phyloP scores from a whole-genome alignment of 2,329 filamentous ascomycete genomes.

The Cladosporium sp. region DNA sequence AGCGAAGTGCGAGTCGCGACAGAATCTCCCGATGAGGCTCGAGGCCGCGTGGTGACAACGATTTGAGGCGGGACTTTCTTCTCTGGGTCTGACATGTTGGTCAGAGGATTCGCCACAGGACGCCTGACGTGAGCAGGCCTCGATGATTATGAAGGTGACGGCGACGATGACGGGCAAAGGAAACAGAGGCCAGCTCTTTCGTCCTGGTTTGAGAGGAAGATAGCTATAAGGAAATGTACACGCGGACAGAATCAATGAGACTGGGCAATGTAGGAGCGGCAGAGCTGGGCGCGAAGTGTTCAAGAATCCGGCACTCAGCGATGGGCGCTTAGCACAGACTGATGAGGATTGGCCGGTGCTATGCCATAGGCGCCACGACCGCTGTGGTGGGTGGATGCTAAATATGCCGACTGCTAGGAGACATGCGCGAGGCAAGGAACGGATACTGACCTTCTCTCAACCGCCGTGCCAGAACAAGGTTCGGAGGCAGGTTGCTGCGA shows the following conservation, averaged over 20 bases:
- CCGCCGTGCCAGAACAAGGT: slow-evolving; percentile 11
- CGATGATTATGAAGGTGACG: background rate
- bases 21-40: slow-evolving; percentile 30
- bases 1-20: slow-evolving; percentile 19
- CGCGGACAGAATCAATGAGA: slow-evolving; percentile 16
- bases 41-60: slow-evolving; percentile 35
- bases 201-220: slow-evolving; percentile 4
- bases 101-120: slow-evolving; percentile 29
- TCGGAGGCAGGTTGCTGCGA: slow-evolving; percentile 1
- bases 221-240: slow-evolving; percentile 3
- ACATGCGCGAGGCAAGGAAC: slow-evolving; percentile 4
- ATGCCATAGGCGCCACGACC: slow-evolving; percentile 8
- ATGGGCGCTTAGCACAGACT: slow-evolving; percentile 22
- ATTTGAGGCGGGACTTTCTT: slow-evolving; percentile 35
- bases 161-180: slow-evolving; percentile 13
- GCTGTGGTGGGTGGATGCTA: slow-evolving; percentile 3
- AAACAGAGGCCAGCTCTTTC: slow-evolving; percentile 30
- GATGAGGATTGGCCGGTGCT: slow-evolving; percentile 13
- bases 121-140: slow-evolving; percentile 25
- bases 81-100: slow-evolving; percentile 42
- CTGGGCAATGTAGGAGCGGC: background rate
- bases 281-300: slow-evolving; percentile 14
- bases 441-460: slow-evolving; percentile 12
- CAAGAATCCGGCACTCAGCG: slow-evolving; percentile 17
- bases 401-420: background rate